Conservation (phyloP, 1,284 basidiomycete species). For the Rhodofomes roseus region DNA sequence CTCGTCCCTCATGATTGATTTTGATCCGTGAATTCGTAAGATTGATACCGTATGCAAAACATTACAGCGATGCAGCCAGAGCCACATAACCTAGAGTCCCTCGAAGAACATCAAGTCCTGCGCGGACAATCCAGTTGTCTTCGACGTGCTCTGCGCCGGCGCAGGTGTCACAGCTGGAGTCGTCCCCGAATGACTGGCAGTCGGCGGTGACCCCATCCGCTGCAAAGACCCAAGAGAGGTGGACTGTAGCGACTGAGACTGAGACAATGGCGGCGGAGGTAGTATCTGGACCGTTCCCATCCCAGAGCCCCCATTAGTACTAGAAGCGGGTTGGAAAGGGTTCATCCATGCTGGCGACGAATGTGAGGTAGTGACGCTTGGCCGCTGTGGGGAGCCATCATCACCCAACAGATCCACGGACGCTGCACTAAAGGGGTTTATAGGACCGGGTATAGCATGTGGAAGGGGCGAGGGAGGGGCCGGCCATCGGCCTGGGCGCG, state of each 20-base stretch:
- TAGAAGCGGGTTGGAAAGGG: conserved; percentile 7
- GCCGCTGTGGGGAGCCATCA: conserved; percentile 10
- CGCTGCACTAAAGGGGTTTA: conserved; percentile 1
- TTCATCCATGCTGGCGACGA: conserved; percentile 13
- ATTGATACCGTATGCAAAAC: no score
- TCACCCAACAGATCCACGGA: conserved; percentile 23
- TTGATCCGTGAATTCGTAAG: no score
- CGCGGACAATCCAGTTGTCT: conserved; percentile 49
- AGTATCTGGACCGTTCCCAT: background rate
- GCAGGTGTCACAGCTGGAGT: conserved; percentile 23
- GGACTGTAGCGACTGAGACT: conserved; percentile 6
- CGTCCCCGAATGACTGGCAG: background rate
- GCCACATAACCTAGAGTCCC: conserved; percentile 39
- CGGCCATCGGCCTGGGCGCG: conserved; percentile 57
- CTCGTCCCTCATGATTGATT: no score
- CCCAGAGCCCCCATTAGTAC: conserved; percentile 8
- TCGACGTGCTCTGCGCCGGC: conserved; percentile 19
- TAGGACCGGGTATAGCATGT: conserved; percentile 33
- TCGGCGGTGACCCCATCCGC: background rate
- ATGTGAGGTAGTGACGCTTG: conserved; percentile 6
- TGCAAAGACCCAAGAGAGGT: background rate
- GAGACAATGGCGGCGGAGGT: conserved; percentile 1
- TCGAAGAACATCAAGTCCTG: conserved; percentile 78
- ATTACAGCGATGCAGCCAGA: no score
- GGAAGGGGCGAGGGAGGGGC: conserved; percentile 55